phyloP scores from a whole-genome alignment of 2,329 filamentous ascomycete species.

The Fusarium robinianum region DNA sequence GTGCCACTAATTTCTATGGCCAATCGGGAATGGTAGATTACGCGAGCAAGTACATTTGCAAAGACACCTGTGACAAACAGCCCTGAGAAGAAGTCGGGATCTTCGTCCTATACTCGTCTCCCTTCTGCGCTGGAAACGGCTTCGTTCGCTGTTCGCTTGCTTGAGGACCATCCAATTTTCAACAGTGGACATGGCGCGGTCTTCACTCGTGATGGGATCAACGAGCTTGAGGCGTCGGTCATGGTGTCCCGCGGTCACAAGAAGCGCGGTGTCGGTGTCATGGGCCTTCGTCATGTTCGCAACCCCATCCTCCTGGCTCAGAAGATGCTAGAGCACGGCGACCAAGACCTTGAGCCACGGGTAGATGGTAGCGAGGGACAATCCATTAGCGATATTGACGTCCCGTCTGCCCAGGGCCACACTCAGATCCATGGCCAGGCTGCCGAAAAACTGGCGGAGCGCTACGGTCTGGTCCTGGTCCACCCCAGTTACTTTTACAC shows the following conservation, averaged over 20 bases:
- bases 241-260: slow-evolving; percentile 77
- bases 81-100: slow-evolving; percentile 8
- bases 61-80: slow-evolving; percentile 37
- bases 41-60: slow-evolving; percentile 54
- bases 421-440: slow-evolving; percentile 69
- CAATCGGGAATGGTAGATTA: slow-evolving; percentile 42
- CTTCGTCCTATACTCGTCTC: slow-evolving; percentile 2
- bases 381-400: slow-evolving; percentile 39
- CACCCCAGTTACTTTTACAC: slow-evolving; percentile 78
- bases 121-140: slow-evolving; percentile 73
- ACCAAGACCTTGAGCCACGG: slow-evolving; percentile 58
- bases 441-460: slow-evolving; percentile 69
- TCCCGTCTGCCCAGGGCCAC: slow-evolving; percentile 68
- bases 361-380: neutral
- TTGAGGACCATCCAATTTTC: slow-evolving; percentile 83
- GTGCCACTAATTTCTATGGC: neutral
- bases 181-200: slow-evolving; percentile 85
- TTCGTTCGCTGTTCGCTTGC: slow-evolving; percentile 71
- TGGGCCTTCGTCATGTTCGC: slow-evolving; percentile 72
- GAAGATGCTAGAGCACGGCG: slow-evolving; percentile 70
- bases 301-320: slow-evolving; percentile 78
- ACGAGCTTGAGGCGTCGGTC: slow-evolving; percentile 84
- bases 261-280: slow-evolving; percentile 79
- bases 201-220: slow-evolving; percentile 80
- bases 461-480: slow-evolving; percentile 73